phyloP scores from a whole-genome alignment of 2,329 filamentous ascomycete genomes.

The Calonectria ilicicola region DNA sequence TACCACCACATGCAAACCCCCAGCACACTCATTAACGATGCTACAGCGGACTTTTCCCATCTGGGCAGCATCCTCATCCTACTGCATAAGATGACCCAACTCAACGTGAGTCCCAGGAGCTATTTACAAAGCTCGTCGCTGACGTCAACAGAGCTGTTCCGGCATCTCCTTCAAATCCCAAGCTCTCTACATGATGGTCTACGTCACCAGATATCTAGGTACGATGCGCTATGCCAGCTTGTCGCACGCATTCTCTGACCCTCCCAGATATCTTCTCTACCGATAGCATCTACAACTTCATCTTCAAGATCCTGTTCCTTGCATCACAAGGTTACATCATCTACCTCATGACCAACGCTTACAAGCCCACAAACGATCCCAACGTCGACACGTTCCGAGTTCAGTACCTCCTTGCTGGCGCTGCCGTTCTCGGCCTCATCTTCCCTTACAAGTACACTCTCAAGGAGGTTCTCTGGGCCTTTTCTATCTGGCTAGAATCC shows the following conservation, averaged over 20 bases:
- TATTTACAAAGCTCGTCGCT: constrained; percentile 35
- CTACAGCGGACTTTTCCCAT: constrained; percentile 91
- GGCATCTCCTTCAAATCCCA: constrained; percentile 99
- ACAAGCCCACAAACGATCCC: constrained; percentile 96
- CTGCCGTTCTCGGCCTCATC: constrained; percentile 81
- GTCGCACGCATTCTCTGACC: constrained; percentile 13
- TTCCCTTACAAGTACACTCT: constrained; percentile 88
- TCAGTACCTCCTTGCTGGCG: constrained; percentile 89
- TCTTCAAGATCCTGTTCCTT: constrained; percentile 98
- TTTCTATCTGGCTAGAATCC: constrained; percentile 97
- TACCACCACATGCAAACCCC: not conserved
- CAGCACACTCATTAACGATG: constrained; percentile 36
- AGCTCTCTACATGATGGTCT: constrained; percentile 93
- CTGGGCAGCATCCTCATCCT: constrained; percentile 93
- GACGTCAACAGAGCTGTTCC: constrained; percentile 81
- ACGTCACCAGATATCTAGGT: constrained; percentile 93
- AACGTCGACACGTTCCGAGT: constrained; percentile 98
- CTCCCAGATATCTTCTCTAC: constrained; percentile 85
- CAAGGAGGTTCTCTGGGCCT: constrained; percentile 94
- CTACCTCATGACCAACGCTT: constrained; percentile 97
- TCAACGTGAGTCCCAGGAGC: constrained; percentile 73
- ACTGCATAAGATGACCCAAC: constrained; percentile 94
- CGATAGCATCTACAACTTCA: constrained; percentile 87
- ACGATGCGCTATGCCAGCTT: constrained; percentile 30
- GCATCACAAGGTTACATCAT: constrained; percentile 90